phyloP scores from a whole-genome alignment of 306 rosid species.

The Acacia crassicarpa region DNA sequence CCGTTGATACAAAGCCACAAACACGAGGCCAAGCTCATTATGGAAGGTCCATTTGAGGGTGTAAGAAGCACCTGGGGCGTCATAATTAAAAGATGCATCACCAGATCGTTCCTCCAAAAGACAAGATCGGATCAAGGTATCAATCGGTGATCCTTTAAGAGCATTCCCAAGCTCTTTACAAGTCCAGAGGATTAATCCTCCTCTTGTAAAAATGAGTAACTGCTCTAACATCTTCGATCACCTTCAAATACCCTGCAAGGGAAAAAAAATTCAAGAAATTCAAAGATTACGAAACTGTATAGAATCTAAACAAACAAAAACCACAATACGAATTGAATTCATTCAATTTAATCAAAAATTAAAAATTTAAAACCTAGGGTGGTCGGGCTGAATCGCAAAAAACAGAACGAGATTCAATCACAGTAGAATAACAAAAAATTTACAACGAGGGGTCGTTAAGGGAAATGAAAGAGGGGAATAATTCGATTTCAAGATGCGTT shows the following conservation, averaged over 20 bases:
- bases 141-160: slow-evolving; percentile 87
- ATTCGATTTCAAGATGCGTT: neutral
- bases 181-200: slow-evolving; percentile 94
- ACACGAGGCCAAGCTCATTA: slow-evolving; percentile 86
- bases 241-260: slow-evolving; percentile 37
- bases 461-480: neutral
- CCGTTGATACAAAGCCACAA: slow-evolving; percentile 88
- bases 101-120: slow-evolving; percentile 95
- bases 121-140: slow-evolving; percentile 86
- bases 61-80: slow-evolving; percentile 81
- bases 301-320: neutral
- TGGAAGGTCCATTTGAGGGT: slow-evolving; percentile 96
- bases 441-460: neutral
- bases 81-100: slow-evolving; percentile 75
- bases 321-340: neutral
- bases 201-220: slow-evolving; percentile 83
- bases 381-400: neutral
- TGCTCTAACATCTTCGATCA: slow-evolving; percentile 76
- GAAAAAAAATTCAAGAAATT: slow-evolving; percentile 13
- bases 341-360: neutral
- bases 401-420: neutral
- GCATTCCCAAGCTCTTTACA: slow-evolving; percentile 86
- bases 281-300: neutral
- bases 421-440: neutral
- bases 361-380: neutral